Percentiles rank a stretch among this genome's conserved stretches.
Conservation (phyloP, 139 green algal genomes). For the Auxenochlorella pyrenoidosa region DNA sequence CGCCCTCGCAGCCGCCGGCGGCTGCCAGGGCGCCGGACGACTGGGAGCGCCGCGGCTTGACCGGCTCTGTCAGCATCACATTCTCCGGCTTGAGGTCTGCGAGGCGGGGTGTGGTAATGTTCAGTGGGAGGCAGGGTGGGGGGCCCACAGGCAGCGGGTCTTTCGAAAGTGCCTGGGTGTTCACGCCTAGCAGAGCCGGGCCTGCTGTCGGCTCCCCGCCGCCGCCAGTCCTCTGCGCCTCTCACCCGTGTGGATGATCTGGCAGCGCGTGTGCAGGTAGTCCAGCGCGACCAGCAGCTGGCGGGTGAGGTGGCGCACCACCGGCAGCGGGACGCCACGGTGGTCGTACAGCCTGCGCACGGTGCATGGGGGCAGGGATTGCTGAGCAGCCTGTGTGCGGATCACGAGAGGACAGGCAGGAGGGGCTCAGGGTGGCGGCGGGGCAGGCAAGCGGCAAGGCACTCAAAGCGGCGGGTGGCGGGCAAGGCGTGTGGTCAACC, state of each 20-base stretch:
- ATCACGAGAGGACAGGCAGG: too few species aligned
- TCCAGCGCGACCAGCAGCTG: slow-evolving; percentile 94
- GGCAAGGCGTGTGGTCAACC: too few species aligned
- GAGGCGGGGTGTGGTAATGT: slow-evolving; percentile 53
- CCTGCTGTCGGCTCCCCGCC: not conserved
- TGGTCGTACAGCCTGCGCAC: slow-evolving; percentile 46
- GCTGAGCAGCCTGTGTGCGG: too few species aligned
- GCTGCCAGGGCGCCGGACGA: not conserved
- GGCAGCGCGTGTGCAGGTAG: slow-evolving; percentile 84
- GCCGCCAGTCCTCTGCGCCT: not conserved
- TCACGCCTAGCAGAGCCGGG: not conserved
- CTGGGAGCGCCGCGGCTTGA: slow-evolving; percentile 64
- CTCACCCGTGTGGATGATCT: slow-evolving; percentile 94
- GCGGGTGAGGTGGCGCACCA: slow-evolving; percentile 82
- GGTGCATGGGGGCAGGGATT: not conserved
- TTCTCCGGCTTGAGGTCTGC: slow-evolving; percentile 98
- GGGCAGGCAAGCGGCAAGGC: too few species aligned
- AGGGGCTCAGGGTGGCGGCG: too few species aligned
- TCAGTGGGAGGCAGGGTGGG: not conserved
- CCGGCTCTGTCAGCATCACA: slow-evolving; percentile 87
- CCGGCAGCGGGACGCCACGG: slow-evolving; percentile 85
- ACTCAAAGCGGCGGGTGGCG: too few species aligned
- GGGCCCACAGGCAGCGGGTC: too few species aligned
- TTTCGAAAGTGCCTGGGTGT: too few species aligned
- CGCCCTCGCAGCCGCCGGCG: not conserved